Conservation (phyloP, 2,329 filamentous ascomycete species). For the Claviceps cyperi region DNA sequence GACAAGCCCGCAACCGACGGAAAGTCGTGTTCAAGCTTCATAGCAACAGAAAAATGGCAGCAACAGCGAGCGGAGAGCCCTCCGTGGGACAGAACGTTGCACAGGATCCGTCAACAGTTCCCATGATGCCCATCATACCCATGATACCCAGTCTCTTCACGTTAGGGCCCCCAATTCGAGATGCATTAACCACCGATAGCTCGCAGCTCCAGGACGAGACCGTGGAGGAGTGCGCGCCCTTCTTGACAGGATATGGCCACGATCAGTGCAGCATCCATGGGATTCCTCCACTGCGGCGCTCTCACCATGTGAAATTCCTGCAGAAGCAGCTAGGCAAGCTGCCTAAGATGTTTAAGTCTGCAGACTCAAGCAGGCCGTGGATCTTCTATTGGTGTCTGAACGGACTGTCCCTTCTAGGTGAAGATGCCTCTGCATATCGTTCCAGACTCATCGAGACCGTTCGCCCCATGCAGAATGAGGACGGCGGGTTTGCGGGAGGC, state of each 20-base stretch:
- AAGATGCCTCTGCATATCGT: conserved; percentile 55
- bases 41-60: conserved; percentile 4
- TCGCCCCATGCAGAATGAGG: conserved; percentile 63
- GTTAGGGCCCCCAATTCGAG: conserved; percentile 45
- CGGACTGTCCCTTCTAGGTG: conserved; percentile 59
- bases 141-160: conserved; percentile 43
- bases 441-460: conserved; percentile 61
- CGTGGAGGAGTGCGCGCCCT: conserved; percentile 52
- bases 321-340: conserved; percentile 43
- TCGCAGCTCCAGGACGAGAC: conserved; percentile 56
- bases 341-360: conserved; percentile 53
- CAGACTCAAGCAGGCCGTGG: conserved; percentile 87
- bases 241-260: conserved; percentile 42
- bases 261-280: conserved; percentile 53
- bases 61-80: conserved; percentile 1
- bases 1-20: conserved; percentile 4
- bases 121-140: conserved; percentile 32
- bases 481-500: conserved; percentile 86
- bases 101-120: conserved; percentile 9
- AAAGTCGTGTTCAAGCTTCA: conserved; percentile 6
- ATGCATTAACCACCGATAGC: conserved; percentile 52
- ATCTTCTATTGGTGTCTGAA: conserved; percentile 84
- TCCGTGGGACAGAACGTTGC: neutral
- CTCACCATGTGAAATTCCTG: conserved; percentile 47
- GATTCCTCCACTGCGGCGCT: conserved; percentile 57